A percentile compares a stretch with the other conserved stretches of the same genome.
phyloP scores from a whole-genome alignment of 176 grass and related monocot species.

The Calamus simplicifolius region DNA sequence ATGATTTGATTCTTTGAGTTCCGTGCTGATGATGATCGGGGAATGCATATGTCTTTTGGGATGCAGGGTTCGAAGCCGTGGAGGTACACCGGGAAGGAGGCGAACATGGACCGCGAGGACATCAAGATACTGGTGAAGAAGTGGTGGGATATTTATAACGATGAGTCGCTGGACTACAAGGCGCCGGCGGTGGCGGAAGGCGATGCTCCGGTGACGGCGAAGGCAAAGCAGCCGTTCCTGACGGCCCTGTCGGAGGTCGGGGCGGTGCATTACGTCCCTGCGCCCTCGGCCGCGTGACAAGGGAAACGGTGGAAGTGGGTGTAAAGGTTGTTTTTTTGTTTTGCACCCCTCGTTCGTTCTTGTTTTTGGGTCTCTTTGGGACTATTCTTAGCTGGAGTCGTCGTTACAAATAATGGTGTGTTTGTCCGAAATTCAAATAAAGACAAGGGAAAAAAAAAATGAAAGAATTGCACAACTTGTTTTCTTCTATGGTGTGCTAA shows the following conservation, averaged over 20 bases:
- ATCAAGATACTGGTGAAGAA: slow-evolving; percentile 50
- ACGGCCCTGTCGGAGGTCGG: slow-evolving; percentile 21
- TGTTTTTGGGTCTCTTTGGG: no score
- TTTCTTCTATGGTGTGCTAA: no score
- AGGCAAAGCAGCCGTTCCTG: slow-evolving; percentile 8
- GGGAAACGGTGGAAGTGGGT: no score
- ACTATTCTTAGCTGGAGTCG: no score
- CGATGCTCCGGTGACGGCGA: background rate
- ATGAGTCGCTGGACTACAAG: slow-evolving; percentile 48
- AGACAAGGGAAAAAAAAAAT: no score
- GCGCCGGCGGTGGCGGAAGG: background rate
- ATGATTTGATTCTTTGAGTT: no score
- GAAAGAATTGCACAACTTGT: no score
- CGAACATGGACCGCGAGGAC: slow-evolving; percentile 68
- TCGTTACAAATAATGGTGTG: no score
- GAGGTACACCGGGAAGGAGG: slow-evolving; percentile 63
- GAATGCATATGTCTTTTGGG: background rate
- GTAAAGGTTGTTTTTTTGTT: no score
- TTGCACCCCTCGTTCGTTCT: no score
- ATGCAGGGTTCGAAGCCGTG: slow-evolving; percentile 69
- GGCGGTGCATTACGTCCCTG: slow-evolving; percentile 20
- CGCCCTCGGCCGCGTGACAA: slow-evolving; percentile 55
- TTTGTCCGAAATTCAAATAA: no score
- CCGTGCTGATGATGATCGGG: no score
- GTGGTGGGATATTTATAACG: slow-evolving; percentile 61